Percentiles rank a stretch among this genome's conserved stretches.
These are phyloP conservation scores for Kazachstania viticola DNA, from an alignment of 805 yeast species.

Conservation along the genomic window DNA sequence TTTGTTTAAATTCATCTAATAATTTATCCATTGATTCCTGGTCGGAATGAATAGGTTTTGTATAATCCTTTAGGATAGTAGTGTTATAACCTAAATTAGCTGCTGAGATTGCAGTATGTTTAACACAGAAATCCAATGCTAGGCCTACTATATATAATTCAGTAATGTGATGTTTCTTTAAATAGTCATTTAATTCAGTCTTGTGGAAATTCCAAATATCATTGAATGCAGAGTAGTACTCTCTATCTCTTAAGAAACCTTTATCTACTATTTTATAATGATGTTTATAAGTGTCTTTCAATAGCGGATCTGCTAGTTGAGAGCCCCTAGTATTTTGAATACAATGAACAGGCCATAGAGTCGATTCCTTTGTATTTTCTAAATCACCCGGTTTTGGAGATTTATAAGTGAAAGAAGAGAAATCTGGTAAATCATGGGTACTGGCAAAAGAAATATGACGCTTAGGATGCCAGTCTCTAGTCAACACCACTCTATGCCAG, in stretches of 20 bases:
- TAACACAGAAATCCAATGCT: slow-evolving; percentile 82
- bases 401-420: slow-evolving; percentile 33
- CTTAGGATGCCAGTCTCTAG: slow-evolving; percentile 83
- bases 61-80: slow-evolving; percentile 43
- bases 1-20: slow-evolving; percentile 15
- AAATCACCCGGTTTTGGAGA: slow-evolving; percentile 35
- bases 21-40: slow-evolving; percentile 15
- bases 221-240: slow-evolving; percentile 77
- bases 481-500: slow-evolving; percentile 59
- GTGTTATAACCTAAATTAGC: slow-evolving; percentile 51
- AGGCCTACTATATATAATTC: slow-evolving; percentile 68
- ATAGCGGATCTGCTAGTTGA: slow-evolving; percentile 30
- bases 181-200: slow-evolving; percentile 48
- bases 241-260: slow-evolving; percentile 63
- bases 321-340: slow-evolving; percentile 63
- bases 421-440: slow-evolving; percentile 44
- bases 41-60: slow-evolving; percentile 44
- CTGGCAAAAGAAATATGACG: slow-evolving; percentile 78
- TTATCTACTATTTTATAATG: slow-evolving; percentile 43
- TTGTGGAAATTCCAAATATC: slow-evolving; percentile 66
- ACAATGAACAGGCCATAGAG: slow-evolving; percentile 89
- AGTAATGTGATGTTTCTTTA: slow-evolving; percentile 37
- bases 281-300: slow-evolving; percentile 28
- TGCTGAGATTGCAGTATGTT: slow-evolving; percentile 64
- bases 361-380: slow-evolving; percentile 28